These are phyloP conservation scores for Reutealis trisperma DNA, from an alignment of 345 rosid species.

Conservation along the genomic window DNA sequence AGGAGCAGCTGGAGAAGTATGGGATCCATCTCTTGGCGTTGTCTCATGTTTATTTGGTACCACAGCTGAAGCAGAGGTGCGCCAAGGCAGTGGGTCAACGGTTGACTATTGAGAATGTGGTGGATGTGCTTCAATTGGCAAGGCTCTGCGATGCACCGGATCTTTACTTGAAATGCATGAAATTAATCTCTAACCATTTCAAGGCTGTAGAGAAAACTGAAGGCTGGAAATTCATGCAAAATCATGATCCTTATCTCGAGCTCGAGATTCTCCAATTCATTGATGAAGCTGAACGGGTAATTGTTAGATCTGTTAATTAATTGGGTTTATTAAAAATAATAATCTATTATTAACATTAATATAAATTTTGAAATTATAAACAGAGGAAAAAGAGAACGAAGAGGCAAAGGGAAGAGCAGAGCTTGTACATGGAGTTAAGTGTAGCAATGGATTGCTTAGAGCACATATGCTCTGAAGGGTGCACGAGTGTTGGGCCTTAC, in stretches of 20 bases:
- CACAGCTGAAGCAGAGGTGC: conserved; percentile 68
- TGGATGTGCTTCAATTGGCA: conserved; percentile 78
- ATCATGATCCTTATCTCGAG: conserved; percentile 71
- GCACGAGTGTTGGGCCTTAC: conserved; percentile 67
- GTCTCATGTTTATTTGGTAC: conserved; percentile 73
- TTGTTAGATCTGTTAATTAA: background rate
- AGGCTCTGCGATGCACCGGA: conserved; percentile 79
- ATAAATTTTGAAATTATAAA: background rate
- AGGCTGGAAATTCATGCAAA: conserved; percentile 81
- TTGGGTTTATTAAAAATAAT: background rate
- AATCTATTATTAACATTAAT: background rate
- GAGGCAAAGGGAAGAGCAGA: conserved; percentile 52
- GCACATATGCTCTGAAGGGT: conserved; percentile 88
- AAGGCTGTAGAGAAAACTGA: conserved; percentile 61
- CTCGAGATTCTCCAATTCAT: conserved; percentile 82
- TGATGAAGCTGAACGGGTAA: conserved; percentile 70
- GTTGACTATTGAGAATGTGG: conserved; percentile 65
- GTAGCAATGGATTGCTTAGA: conserved; percentile 90
- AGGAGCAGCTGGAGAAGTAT: conserved; percentile 60
- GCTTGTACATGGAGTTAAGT: conserved; percentile 58
- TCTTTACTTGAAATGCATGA: conserved; percentile 66
- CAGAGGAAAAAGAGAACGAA: conserved; percentile 76
- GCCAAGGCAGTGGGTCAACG: conserved; percentile 42
- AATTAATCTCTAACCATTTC: conserved; percentile 46
- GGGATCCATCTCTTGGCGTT: conserved; percentile 76